Conservation (phyloP, 225 moss, liverwort and hornwort genomes). For the Polytrichum commune region DNA sequence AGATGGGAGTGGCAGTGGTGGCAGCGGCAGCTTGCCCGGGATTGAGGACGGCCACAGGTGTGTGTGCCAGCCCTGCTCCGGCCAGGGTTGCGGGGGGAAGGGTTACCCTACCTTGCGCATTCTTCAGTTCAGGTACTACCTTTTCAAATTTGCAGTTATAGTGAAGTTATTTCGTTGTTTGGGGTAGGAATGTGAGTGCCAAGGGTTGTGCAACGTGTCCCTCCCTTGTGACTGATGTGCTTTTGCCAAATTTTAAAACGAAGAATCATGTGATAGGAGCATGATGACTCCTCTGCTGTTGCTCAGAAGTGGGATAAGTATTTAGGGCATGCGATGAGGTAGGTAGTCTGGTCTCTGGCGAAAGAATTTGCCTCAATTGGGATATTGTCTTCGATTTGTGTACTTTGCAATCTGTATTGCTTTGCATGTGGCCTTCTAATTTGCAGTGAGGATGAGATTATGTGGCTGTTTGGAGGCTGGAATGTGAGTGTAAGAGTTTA, state of each 20-base stretch:
- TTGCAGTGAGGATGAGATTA: too few species aligned
- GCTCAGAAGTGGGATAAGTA: not conserved
- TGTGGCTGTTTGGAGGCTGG: too few species aligned
- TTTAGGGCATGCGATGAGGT: not conserved
- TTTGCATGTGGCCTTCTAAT: too few species aligned
- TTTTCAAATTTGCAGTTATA: not conserved
- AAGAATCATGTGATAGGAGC: too few species aligned
- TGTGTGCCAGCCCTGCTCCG: not conserved
- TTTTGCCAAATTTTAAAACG: too few species aligned
- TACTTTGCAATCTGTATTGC: too few species aligned
- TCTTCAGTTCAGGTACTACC: conserved; percentile 29
- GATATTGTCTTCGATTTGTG: too few species aligned
- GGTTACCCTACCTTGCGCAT: conserved; percentile 22
- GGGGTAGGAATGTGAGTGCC: not conserved
- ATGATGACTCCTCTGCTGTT: not conserved
- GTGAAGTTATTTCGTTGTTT: not conserved
- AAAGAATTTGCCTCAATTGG: too few species aligned
- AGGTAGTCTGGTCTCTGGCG: too few species aligned
- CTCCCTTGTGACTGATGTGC: too few species aligned
- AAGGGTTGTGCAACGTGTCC: not conserved
- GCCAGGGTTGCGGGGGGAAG: not conserved
- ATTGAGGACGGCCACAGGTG: not conserved
- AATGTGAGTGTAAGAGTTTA: too few species aligned
- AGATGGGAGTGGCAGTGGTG: conserved; percentile 5
- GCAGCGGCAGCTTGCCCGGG: not conserved